phyloP scores from a whole-genome alignment of 1,284 basidiomycete genomes.

The Athelia sp. region DNA sequence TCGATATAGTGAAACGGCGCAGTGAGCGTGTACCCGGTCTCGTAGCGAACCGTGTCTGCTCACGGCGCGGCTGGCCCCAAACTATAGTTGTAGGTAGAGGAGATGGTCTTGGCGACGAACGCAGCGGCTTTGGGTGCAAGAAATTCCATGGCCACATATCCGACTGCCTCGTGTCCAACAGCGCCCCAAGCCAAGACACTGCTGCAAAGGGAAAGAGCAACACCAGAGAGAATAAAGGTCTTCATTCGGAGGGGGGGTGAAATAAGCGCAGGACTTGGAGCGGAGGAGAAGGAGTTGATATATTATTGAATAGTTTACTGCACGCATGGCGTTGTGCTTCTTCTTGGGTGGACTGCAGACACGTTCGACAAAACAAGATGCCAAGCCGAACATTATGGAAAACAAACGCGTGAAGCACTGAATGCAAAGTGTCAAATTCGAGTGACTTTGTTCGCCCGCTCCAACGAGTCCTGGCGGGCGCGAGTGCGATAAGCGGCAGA shows the following conservation, averaged over 20 bases:
- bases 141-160: conserved; percentile 41
- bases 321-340: too few relatives aligned
- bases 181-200: conserved; percentile 32
- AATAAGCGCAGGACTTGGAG: too few relatives aligned
- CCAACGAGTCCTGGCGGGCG: too few relatives aligned
- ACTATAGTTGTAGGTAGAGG: conserved; percentile 33
- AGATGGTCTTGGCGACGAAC: conserved; percentile 40
- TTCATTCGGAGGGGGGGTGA: background rate
- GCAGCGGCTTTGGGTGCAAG: conserved; percentile 37
- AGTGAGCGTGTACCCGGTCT: conserved; percentile 36
- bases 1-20: conserved; percentile 42
- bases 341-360: too few relatives aligned
- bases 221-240: background rate
- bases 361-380: too few relatives aligned
- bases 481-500: too few relatives aligned
- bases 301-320: too few relatives aligned
- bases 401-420: too few relatives aligned
- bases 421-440: too few relatives aligned
- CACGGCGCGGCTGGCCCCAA: conserved; percentile 45
- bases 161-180: conserved; percentile 36
- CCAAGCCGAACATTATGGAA: too few relatives aligned
- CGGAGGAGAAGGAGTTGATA: too few relatives aligned
- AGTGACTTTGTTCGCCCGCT: too few relatives aligned
- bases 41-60: conserved; percentile 39
- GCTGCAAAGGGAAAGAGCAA: background rate